A percentile compares a stretch with the other conserved stretches of the same genome.
These are phyloP conservation scores for Borealophlyctis nickersoniae DNA, from an alignment of 192 early-diverging fungal genomes.

Conservation along the genomic window DNA sequence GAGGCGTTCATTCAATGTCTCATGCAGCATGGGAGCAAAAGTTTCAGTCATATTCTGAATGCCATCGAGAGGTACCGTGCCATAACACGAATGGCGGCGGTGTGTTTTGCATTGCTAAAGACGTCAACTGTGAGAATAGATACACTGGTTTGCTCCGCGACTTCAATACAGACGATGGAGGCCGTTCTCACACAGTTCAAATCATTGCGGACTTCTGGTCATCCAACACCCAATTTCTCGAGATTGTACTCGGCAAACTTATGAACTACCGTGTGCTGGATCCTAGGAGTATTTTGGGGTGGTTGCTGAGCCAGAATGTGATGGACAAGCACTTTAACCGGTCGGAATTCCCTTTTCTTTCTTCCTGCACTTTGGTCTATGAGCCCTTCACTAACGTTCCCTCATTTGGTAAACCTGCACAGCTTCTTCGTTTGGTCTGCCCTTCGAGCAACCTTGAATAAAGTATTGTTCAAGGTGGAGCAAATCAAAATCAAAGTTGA, in stretches of 20 bases:
- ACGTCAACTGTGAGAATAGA: no score
- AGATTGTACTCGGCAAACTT: constrained; percentile 91
- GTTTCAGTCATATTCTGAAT: constrained; percentile 89
- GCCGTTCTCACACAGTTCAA: constrained; percentile 68
- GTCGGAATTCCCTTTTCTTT: constrained; percentile 14
- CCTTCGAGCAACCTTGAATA: constrained; percentile 76
- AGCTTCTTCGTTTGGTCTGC: constrained; percentile 83
- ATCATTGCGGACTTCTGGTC: constrained; percentile 85
- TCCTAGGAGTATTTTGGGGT: constrained; percentile 72
- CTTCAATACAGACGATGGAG: constrained; percentile 60
- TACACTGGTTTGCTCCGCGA: constrained; percentile 63
- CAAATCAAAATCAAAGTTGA: constrained; percentile 62
- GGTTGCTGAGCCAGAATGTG: constrained; percentile 57
- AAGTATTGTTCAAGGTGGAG: constrained; percentile 77
- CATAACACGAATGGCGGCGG: no score
- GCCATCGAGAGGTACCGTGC: constrained; percentile 89
- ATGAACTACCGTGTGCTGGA: constrained; percentile 93
- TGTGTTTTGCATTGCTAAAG: no score
- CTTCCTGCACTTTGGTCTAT: background rate
- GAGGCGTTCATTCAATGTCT: constrained; percentile 80
- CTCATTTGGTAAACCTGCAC: background rate
- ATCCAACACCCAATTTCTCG: constrained; percentile 83
- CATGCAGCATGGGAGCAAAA: constrained; percentile 84
- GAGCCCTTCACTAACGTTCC: constrained; percentile 1
- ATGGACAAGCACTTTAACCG: constrained; percentile 30